Evolutionary conservation across 352 stramenopile genomes (phyloP).

Genomic region (Phytophthora agathidicida): DNA sequence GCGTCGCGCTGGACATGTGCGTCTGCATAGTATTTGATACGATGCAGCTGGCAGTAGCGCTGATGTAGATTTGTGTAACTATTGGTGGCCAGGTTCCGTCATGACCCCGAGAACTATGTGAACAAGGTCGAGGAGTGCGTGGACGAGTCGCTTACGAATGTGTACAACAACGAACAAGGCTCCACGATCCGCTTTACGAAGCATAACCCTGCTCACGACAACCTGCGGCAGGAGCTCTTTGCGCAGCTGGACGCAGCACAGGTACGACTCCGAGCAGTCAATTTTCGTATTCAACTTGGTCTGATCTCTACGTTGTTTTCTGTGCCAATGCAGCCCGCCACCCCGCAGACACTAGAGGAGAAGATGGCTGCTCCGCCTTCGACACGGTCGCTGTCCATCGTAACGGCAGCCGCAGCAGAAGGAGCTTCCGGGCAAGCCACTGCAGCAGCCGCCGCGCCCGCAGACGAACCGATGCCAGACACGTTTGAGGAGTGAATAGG

Average conservation of each 20-base stretch:
- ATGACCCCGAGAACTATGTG: conserved; percentile 90
- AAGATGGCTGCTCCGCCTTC: conserved; percentile 37
- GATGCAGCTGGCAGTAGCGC: not conserved
- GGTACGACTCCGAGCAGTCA: conserved; percentile 11
- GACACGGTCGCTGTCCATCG: conserved; percentile 44
- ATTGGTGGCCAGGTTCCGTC: conserved; percentile 54
- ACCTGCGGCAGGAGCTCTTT: conserved; percentile 81
- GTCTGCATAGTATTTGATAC: conserved; percentile 17
- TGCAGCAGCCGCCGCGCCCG: conserved; percentile 5
- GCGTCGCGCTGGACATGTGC: conserved; percentile 86
- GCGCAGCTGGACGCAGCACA: conserved; percentile 55
- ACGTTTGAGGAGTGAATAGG: conserved; percentile 27
- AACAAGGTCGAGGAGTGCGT: conserved; percentile 92
- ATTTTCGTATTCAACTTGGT: not conserved
- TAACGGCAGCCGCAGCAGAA: conserved; percentile 43
- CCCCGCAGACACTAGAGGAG: conserved; percentile 42
- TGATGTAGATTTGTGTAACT: conserved; percentile 1
- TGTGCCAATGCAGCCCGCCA: conserved; percentile 17
- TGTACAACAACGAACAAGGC: conserved; percentile 93
- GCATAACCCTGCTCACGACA: conserved; percentile 82
- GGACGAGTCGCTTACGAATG: conserved; percentile 91
- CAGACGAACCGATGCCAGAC: conserved; percentile 49
- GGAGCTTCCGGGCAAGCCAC: conserved; percentile 24
- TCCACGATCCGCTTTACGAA: conserved; percentile 91
- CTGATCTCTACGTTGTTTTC: not conserved